Conservation (phyloP, 805 yeast species). For the Yarrowia sp. region DNA sequence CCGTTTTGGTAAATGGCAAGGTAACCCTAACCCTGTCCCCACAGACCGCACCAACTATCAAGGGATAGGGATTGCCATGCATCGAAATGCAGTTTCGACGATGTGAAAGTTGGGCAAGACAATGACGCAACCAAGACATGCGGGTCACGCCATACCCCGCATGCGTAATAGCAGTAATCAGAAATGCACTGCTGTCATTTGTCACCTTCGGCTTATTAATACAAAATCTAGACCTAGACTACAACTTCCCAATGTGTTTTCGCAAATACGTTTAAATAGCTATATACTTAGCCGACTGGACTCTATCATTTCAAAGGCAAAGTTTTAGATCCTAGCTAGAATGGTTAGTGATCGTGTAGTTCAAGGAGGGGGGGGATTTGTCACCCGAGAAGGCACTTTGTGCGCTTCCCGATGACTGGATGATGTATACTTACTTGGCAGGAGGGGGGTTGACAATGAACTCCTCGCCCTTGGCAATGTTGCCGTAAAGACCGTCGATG, state of each 20-base stretch:
- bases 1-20: not conserved
- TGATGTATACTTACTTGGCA: constrained; percentile 46
- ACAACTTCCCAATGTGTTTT: not conserved
- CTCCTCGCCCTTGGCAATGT: constrained; percentile 91
- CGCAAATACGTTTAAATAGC: constrained; percentile 31
- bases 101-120: constrained; percentile 7
- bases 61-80: constrained; percentile 10
- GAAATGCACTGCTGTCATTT: not conserved
- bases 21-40: constrained; percentile 28
- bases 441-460: constrained; percentile 59
- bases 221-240: not conserved
- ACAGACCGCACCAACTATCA: not conserved
- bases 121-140: constrained; percentile 3
- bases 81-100: constrained; percentile 9
- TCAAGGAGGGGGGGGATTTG: not conserved
- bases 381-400: constrained; percentile 17
- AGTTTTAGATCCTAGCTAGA: constrained; percentile 38
- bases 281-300: constrained; percentile 33
- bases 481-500: constrained; percentile 86
- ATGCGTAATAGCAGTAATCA: not conserved
- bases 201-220: not conserved
- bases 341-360: constrained; percentile 39
- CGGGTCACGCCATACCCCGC: constrained; percentile 13
- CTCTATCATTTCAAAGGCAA: constrained; percentile 27
- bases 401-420: not conserved